Evolutionary conservation across 352 stramenopile genomes (phyloP).

Genomic region (Pythium rhizo-oryzae): DNA sequence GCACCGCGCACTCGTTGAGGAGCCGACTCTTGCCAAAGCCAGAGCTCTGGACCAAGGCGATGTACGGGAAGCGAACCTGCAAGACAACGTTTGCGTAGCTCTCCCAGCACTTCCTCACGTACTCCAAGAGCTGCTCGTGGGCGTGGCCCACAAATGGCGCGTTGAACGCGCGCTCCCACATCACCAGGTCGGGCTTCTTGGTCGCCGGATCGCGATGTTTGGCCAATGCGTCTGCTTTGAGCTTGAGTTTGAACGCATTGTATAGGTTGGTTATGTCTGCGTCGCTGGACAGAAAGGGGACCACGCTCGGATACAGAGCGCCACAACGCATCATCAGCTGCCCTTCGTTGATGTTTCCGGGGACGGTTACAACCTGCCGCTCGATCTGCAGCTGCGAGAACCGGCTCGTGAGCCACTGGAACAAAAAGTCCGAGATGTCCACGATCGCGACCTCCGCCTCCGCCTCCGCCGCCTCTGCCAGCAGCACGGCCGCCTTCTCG

Average conservation of each 20-base stretch:
- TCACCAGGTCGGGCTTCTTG: background rate
- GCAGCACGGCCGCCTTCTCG: background rate
- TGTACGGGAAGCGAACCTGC: slow-evolving; percentile 5
- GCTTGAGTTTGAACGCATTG: background rate
- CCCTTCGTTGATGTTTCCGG: too few relatives aligned
- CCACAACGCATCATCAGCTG: too few relatives aligned
- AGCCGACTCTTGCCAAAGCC: slow-evolving; percentile 27
- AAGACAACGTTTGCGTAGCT: background rate
- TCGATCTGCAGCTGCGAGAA: background rate
- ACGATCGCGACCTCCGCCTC: background rate
- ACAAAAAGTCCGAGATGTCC: slow-evolving; percentile 9
- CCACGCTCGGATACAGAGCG: background rate
- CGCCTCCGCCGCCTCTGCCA: background rate
- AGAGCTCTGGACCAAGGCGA: slow-evolving; percentile 17
- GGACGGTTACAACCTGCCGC: background rate
- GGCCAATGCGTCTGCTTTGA: too few relatives aligned
- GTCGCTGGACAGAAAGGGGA: background rate
- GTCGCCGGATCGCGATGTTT: background rate
- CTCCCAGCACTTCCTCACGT: background rate
- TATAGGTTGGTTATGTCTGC: background rate
- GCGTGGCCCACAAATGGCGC: background rate
- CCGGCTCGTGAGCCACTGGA: background rate
- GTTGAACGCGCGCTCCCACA: background rate
- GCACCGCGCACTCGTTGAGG: background rate
- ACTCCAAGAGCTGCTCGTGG: background rate